Percentiles rank a stretch among this genome's conserved stretches.
Conservation (phyloP, 2,329 filamentous ascomycete genomes). For the Colletotrichum scovillei region DNA sequence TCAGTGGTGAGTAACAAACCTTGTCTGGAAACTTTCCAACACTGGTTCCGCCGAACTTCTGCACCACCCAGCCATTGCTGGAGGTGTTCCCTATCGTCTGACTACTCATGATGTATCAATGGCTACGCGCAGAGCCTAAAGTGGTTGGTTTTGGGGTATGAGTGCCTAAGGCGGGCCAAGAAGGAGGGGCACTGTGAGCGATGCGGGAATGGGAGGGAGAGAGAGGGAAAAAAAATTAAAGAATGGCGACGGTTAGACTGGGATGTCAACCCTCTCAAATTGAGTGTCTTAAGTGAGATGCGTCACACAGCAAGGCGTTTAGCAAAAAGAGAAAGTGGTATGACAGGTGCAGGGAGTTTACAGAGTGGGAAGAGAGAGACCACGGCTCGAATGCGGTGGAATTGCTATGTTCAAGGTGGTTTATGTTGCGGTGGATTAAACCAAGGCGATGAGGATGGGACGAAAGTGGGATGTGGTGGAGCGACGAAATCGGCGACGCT, state of each 20-base stretch:
- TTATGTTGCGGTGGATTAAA: constrained; percentile 14
- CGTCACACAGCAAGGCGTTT: background rate
- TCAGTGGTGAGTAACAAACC: constrained; percentile 48
- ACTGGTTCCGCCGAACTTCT: constrained; percentile 96
- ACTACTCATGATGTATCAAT: constrained; percentile 30
- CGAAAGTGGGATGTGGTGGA: constrained; percentile 33
- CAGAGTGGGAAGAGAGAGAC: constrained; percentile 3
- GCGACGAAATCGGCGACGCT: constrained; percentile 36
- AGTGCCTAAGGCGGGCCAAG: background rate
- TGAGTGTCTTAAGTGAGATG: background rate
- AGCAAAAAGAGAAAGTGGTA: background rate
- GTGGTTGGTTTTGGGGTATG: constrained; percentile 1
- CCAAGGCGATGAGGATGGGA: constrained; percentile 27
- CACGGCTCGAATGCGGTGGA: constrained; percentile 3
- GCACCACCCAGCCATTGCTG: constrained; percentile 79
- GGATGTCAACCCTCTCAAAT: constrained; percentile 23
- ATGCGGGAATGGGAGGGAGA: constrained; percentile 11
- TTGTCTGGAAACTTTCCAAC: constrained; percentile 92
- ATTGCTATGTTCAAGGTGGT: constrained; percentile 7
- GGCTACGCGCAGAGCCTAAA: background rate
- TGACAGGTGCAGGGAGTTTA: background rate
- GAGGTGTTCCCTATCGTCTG: constrained; percentile 45
- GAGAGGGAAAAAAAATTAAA: background rate
- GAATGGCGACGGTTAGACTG: constrained; percentile 23
- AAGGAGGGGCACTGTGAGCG: constrained; percentile 22